Evolutionary conservation across 2,329 filamentous ascomycete species (phyloP).

Genomic region (Talaromyces sp.): DNA sequence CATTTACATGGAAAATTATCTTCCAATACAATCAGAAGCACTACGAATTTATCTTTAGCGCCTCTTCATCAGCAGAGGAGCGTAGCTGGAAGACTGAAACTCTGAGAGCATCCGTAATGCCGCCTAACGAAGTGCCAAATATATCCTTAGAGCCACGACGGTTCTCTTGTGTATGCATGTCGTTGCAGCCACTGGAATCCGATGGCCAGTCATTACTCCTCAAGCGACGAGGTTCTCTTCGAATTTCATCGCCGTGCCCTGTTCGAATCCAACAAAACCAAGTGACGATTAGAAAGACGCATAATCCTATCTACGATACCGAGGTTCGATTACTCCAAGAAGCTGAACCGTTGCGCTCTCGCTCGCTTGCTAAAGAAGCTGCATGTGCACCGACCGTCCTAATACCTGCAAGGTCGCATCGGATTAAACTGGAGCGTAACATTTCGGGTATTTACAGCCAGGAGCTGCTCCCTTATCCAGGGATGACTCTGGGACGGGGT

Average conservation of each 20-base stretch:
- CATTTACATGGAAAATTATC: conserved; percentile 86
- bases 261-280: conserved; percentile 64
- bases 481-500: conserved; percentile 65
- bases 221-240: conserved; percentile 64
- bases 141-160: conserved; percentile 27
- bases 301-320: conserved; percentile 58
- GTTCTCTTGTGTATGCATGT: conserved; percentile 53
- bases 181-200: conserved; percentile 70
- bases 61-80: conserved; percentile 77
- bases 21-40: conserved; percentile 75
- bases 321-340: conserved; percentile 43
- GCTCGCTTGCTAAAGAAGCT: conserved; percentile 70
- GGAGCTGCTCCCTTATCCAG: conserved; percentile 75
- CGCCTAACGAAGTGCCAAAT: conserved; percentile 52
- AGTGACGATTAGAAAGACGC: conserved; percentile 83
- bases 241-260: conserved; percentile 68
- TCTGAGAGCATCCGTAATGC: conserved; percentile 48
- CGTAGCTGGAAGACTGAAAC: conserved; percentile 74
- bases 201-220: conserved; percentile 67
- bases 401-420: conserved; percentile 69
- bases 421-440: conserved; percentile 70
- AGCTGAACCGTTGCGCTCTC: conserved; percentile 69
- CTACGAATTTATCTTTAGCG: conserved; percentile 82
- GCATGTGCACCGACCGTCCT: conserved; percentile 60
- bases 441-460: conserved; percentile 81